Percentiles rank a stretch among this genome's conserved stretches.
These are phyloP conservation scores for Pleurozium schreberi DNA, from an alignment of 225 moss, liverwort and hornwort species.

Conservation along the genomic window DNA sequence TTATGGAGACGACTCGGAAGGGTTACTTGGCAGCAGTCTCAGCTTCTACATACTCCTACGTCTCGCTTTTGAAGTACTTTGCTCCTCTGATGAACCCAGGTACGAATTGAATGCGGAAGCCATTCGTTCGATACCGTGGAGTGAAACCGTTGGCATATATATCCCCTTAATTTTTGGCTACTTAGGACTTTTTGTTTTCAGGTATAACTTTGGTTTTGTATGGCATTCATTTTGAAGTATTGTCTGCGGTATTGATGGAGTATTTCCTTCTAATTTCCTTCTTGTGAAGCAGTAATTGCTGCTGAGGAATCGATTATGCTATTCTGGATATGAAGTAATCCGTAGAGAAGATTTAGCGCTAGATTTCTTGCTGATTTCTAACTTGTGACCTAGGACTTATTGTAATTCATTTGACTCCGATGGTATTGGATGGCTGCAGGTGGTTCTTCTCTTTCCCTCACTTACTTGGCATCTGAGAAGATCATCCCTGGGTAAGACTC, in stretches of 20 bases:
- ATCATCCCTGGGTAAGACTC: slow-evolving; percentile 78
- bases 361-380: background rate
- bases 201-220: background rate
- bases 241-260: background rate
- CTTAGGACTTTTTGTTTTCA: background rate
- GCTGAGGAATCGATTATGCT: background rate
- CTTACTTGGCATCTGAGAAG: slow-evolving; percentile 88
- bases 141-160: background rate
- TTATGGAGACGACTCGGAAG: slow-evolving; percentile 85
- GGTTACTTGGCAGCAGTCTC: slow-evolving; percentile 93
- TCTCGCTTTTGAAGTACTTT: slow-evolving; percentile 83
- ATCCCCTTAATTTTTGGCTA: background rate
- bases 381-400: background rate
- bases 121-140: background rate
- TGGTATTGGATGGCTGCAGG: slow-evolving; percentile 29
- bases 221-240: background rate
- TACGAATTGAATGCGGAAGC: background rate
- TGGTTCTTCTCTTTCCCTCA: slow-evolving; percentile 65
- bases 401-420: background rate
- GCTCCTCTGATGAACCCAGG: slow-evolving; percentile 85
- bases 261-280: background rate
- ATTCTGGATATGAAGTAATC: background rate
- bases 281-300: background rate
- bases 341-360: background rate
- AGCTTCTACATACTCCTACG: slow-evolving; percentile 83